These are phyloP conservation scores for Strobilomyces echinocephalus DNA, from an alignment of 768 basidiomycete genomes.

Conservation along the genomic window DNA sequence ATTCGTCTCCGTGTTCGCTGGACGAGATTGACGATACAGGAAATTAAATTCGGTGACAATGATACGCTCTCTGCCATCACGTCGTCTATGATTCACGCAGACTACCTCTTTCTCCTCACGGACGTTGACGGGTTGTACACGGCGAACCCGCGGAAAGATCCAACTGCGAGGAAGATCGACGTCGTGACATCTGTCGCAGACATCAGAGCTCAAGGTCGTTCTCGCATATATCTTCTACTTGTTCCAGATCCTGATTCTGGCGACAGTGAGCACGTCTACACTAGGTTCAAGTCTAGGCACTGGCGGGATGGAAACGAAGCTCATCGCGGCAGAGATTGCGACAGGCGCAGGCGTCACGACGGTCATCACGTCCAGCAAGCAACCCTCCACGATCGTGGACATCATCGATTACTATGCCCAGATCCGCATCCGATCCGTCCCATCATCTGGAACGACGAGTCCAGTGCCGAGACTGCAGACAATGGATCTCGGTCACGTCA, in stretches of 20 bases:
- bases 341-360: constrained; percentile 93
- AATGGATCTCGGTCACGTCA: constrained; percentile 24
- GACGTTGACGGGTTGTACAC: constrained; percentile 97
- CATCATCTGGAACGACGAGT: constrained; percentile 31
- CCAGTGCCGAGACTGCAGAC: constrained; percentile 22
- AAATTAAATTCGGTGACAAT: constrained; percentile 99
- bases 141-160: constrained; percentile 90
- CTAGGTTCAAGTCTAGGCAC: constrained; percentile 92
- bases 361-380: constrained; percentile 80
- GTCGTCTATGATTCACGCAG: constrained; percentile 95
- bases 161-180: constrained; percentile 72
- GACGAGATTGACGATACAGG: constrained; percentile 43
- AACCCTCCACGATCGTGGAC: constrained; percentile 64
- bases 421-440: constrained; percentile 34
- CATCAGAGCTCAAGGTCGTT: constrained; percentile 74
- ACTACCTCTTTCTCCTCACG: constrained; percentile 93
- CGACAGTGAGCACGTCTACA: constrained; percentile 83
- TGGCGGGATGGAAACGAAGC: constrained; percentile 98
- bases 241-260: neutral
- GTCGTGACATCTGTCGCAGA: constrained; percentile 77
- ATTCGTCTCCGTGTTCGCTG: neutral
- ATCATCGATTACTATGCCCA: constrained; percentile 77
- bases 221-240: neutral
- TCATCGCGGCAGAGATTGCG: constrained; percentile 97
- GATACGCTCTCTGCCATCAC: constrained; percentile 98